Evolutionary conservation across 2,329 filamentous ascomycete genomes (phyloP).

Genomic region (Trichoderma semiorbis): DNA sequence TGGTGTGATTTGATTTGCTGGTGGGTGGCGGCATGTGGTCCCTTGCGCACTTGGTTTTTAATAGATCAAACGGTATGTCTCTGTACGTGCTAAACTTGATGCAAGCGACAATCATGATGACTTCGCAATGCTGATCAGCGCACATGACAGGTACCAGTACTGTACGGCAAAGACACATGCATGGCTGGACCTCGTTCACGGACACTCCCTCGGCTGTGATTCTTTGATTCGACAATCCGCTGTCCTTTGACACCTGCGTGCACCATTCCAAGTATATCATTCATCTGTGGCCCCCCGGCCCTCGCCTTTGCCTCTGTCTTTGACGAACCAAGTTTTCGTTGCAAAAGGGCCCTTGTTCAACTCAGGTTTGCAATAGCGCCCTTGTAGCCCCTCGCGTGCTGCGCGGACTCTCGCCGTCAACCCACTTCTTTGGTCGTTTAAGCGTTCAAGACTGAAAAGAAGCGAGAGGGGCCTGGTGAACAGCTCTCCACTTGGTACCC

Average conservation of each 20-base stretch:
- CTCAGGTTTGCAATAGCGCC: slow-evolving; percentile 5
- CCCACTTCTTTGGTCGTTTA: slow-evolving; percentile 4
- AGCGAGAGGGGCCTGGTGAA: slow-evolving; percentile 1
- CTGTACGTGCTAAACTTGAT: neutral
- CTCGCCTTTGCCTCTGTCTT: slow-evolving; percentile 1
- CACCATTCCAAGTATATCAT: neutral
- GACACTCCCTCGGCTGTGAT: slow-evolving; percentile 16
- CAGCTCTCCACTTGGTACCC: slow-evolving; percentile 7
- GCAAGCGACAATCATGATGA: neutral
- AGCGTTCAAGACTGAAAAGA: slow-evolving; percentile 10
- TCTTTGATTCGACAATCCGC: slow-evolving; percentile 2
- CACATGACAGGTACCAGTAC: slow-evolving; percentile 14
- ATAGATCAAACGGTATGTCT: neutral
- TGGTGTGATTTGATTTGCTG: neutral
- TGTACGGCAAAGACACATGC: slow-evolving; percentile 6
- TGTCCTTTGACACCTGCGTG: neutral
- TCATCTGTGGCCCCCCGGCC: neutral
- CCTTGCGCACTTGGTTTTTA: neutral
- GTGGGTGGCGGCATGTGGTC: slow-evolving; percentile 1
- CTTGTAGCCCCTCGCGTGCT: neutral
- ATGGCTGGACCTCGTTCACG: neutral
- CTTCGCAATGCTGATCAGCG: neutral
- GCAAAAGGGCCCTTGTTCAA: neutral
- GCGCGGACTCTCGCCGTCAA: neutral
- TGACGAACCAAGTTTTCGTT: neutral